phyloP scores from a whole-genome alignment of 768 basidiomycete species.

The Crepidotus variabilis region DNA sequence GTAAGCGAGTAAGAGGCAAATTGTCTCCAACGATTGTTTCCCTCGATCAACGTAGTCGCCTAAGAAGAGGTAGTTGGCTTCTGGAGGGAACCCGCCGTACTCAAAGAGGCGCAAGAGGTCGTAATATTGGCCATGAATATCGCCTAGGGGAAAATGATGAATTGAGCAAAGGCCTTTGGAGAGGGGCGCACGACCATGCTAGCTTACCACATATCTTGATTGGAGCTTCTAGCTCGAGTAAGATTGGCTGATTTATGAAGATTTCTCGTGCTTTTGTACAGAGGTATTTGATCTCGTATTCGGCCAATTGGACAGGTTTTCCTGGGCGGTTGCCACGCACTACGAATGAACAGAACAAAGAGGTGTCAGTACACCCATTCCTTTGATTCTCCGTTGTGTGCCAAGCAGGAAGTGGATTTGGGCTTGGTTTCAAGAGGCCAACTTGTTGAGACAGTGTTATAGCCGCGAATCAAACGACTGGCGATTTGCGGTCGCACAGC shows the following conservation, averaged over 20 bases:
- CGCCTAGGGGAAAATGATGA: slow-evolving; percentile 49
- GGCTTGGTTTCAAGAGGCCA: not conserved
- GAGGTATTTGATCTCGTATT: slow-evolving; percentile 99
- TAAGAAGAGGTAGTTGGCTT: slow-evolving; percentile 99
- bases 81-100: slow-evolving; percentile 98
- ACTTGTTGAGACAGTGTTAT: slow-evolving; percentile 4
- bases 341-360: slow-evolving; percentile 19
- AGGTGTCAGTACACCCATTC: slow-evolving; percentile 17
- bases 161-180: slow-evolving; percentile 16
- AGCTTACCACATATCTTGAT: slow-evolving; percentile 98
- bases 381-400: no score
- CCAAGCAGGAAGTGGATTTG: no score
- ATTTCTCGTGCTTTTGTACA: slow-evolving; percentile 99
- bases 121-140: slow-evolving; percentile 99
- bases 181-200: not conserved
- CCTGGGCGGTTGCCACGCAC: slow-evolving; percentile 98
- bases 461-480: not conserved
- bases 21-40: slow-evolving; percentile 99
- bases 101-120: slow-evolving; percentile 97
- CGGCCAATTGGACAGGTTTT: slow-evolving; percentile 95
- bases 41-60: slow-evolving; percentile 99
- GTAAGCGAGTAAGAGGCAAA: slow-evolving; percentile 97
- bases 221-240: slow-evolving; percentile 96
- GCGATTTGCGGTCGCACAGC: slow-evolving; percentile 2
- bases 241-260: slow-evolving; percentile 98